Base-by-base conservation (phyloP, 2,329 filamentous ascomycete species). In the Coniochaeta ligniaria region DNA sequence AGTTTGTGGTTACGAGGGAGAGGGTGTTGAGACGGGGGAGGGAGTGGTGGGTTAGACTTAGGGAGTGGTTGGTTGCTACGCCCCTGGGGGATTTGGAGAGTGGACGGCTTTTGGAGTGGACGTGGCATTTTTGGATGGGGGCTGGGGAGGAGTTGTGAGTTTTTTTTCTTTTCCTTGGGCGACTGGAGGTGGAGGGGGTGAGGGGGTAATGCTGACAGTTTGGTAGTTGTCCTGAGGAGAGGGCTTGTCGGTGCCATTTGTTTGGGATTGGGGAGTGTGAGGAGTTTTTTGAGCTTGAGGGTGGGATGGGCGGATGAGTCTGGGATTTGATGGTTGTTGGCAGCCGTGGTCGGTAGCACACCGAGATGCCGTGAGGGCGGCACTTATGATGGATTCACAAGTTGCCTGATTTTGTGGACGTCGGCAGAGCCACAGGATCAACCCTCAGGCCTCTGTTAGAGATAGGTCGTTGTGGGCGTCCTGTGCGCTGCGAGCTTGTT, bases 91-190 rank as follows among this genome's bases (percentile, higher is more conserved):
- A 87, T 67, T 76, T 78, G 20, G 70, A 80, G 28, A 84, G 80
- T 28, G 86, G 85, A 2, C 75, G 85, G 26, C 78, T 88, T 2
- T 79, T 87, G 69, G 86, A 89, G 68, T 88, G 86, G 66, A 71
- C 85, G 20, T 89, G 86, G 86, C 86, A 89, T 69, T 41, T 41
- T n/a, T 82, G 67, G 60, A 62, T 68, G 57, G 65, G 68, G 2
- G 54, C 64, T 31, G 58, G 63, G 20, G 58, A 60, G 2, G 61
- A 64, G 38, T 55, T 63, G 67, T 67, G 35, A 60, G 66, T 62
- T 1, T 36, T 9, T n/a, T n/a, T 47, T 38, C 28, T 1, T 6
- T 5, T 12, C 38, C 22, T 6, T 0, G 2, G 22, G 43, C 3
- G 24, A 28, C 7, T 56, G 22, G 52, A 20, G 3, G 52, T 4